Evolutionary conservation across 1,284 basidiomycete species (phyloP), one percentile per base, ranked within the genome.

Genomic region (Psilocybe mexicana): DNA sequence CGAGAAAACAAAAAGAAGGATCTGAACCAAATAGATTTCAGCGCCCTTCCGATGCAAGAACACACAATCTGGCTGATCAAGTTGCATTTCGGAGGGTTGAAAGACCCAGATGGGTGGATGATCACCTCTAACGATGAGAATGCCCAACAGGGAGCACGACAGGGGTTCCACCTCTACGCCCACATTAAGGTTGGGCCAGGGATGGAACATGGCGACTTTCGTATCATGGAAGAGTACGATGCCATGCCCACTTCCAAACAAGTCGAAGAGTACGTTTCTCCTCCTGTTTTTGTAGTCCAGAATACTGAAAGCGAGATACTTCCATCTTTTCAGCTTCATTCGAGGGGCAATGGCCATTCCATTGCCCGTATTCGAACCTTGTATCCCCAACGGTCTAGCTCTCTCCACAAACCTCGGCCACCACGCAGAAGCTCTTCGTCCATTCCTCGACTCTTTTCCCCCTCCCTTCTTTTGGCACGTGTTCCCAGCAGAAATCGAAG

Each of bases 401-500:
- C 18, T 59, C 11, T 36, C 47, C 6, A 8, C 25, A 7, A 55
- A 59, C 10, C 48, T 59, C 14, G 40, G 26, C 8, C 52, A 54
- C 10, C 53, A 59, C 26, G 12, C 38, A 26, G 6, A 1, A 18
- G 44, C 53, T 42, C 52, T 59, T 6, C 28, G 28, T 2, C 57
- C 53, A 11, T 59, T 59, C 23, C 48, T 59, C 11, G 35, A 54
- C 25, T 54, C 57, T 25, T 25, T 59, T 5, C 51, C 52, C 0
- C 11, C 18, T 14, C 47, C 53, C 7, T 51, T 55, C 35, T 11
- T 30, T 14, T 58, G 52, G 46, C n/a, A 33, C 3, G 8, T 54
- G 2, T 36, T 26, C 26, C 43, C 53, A 2, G 26, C 18, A 12
- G 0, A 18, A 6, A 24, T 47, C 7, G 42, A 50, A 14, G 43